Percentiles rank a stretch among this genome's conserved stretches.
Conservation (phyloP, 805 yeast species). For the Starmerella tilneyi region DNA sequence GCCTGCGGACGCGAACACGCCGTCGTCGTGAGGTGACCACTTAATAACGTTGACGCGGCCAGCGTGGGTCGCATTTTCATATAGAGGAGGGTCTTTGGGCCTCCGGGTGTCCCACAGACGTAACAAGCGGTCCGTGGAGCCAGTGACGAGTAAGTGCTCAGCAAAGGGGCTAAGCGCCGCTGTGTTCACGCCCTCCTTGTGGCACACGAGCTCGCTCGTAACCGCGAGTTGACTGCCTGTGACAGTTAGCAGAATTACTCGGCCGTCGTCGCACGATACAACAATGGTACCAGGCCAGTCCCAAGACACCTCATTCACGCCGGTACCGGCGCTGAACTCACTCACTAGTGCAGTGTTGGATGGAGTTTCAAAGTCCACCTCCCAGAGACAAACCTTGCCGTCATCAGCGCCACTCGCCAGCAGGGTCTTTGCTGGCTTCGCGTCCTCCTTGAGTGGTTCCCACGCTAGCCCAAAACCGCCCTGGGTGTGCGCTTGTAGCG, state of each 20-base stretch:
- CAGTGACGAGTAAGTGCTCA: slow-evolving; percentile 42
- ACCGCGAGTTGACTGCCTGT: slow-evolving; percentile 33
- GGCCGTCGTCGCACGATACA: slow-evolving; percentile 64
- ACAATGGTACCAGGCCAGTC: slow-evolving; percentile 40
- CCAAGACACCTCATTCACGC: slow-evolving; percentile 63
- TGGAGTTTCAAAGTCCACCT: slow-evolving; percentile 31
- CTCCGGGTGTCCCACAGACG: slow-evolving; percentile 65
- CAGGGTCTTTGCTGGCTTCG: slow-evolving; percentile 19
- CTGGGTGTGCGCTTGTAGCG: slow-evolving; percentile 37
- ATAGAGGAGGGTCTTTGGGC: slow-evolving; percentile 43
- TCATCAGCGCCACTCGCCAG: slow-evolving; percentile 63
- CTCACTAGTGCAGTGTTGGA: neutral
- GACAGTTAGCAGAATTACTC: slow-evolving; percentile 42
- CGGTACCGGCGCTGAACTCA: slow-evolving; percentile 30
- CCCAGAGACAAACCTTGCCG: slow-evolving; percentile 59
- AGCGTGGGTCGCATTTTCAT: slow-evolving; percentile 64
- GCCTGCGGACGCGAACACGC: slow-evolving; percentile 54
- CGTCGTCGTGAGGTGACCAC: slow-evolving; percentile 70
- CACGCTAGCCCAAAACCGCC: slow-evolving; percentile 73
- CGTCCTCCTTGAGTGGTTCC: slow-evolving; percentile 33
- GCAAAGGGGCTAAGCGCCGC: slow-evolving; percentile 54
- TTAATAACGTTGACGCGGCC: slow-evolving; percentile 61
- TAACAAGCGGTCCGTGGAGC: slow-evolving; percentile 38
- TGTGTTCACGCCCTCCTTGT: slow-evolving; percentile 53
- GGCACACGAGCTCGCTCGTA: slow-evolving; percentile 35